Evolutionary conservation across 441 rosid genomes (phyloP).

Genomic region (Dalechampia spathulata): DNA sequence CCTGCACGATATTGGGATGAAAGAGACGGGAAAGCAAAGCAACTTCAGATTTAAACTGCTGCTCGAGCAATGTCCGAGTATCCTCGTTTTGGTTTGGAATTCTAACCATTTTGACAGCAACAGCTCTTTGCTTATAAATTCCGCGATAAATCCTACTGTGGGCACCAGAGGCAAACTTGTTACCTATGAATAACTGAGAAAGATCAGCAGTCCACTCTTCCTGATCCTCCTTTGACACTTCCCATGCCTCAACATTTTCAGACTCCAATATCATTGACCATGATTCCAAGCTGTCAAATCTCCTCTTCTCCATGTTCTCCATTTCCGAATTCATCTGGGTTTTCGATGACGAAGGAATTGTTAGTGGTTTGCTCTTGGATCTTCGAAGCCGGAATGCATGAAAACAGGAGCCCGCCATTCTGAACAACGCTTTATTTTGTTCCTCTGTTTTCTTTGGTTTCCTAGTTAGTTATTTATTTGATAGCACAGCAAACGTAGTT

Average conservation of each 20-base stretch:
- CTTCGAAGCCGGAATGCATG: constrained; percentile 54
- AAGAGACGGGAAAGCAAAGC: constrained; percentile 88
- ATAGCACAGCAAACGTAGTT: too few relatives aligned
- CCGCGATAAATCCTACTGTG: constrained; percentile 91
- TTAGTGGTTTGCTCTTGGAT: constrained; percentile 37
- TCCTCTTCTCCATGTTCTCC: constrained; percentile 77
- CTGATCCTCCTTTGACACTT: constrained; percentile 68
- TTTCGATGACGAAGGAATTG: constrained; percentile 51
- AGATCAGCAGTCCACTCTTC: constrained; percentile 98
- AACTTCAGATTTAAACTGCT: constrained; percentile 92
- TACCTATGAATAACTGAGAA: constrained; percentile 87
- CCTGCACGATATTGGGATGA: constrained; percentile 92
- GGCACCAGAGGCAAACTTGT: constrained; percentile 95
- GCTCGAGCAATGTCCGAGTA: constrained; percentile 68
- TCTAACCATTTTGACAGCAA: constrained; percentile 95
- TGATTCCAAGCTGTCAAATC: constrained; percentile 91
- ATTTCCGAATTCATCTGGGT: constrained; percentile 51
- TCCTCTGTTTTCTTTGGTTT: too few relatives aligned
- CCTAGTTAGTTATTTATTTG: too few relatives aligned
- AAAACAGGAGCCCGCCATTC: constrained; percentile 71
- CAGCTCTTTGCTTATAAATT: constrained; percentile 94
- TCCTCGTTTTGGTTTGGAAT: constrained; percentile 83
- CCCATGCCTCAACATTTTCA: constrained; percentile 93
- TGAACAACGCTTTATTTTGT: too few relatives aligned
- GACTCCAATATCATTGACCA: constrained; percentile 98